Evolutionary conservation across 805 yeast genomes (phyloP).

Genomic region (Saccharomycopsis fermentans): DNA sequence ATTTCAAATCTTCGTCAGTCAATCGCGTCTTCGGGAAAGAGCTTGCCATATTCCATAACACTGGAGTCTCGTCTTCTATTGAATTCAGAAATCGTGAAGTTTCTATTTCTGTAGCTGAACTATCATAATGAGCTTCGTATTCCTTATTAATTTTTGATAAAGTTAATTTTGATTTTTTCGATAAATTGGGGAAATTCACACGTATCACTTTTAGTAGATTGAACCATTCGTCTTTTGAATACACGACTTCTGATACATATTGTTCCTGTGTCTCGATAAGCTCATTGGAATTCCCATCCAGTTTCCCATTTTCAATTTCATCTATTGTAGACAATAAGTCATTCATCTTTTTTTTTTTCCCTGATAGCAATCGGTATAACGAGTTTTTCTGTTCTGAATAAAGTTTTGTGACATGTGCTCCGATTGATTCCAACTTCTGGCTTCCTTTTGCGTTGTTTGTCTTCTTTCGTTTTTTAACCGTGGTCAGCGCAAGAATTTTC

Average conservation of each 20-base stretch:
- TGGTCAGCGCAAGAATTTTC: not conserved
- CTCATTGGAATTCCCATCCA: not conserved
- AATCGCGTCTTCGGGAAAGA: constrained; percentile 11
- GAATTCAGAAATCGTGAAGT: not conserved
- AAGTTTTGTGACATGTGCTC: constrained; percentile 1
- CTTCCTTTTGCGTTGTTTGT: not conserved
- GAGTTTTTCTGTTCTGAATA: constrained; percentile 14
- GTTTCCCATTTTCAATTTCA: not conserved
- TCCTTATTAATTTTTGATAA: constrained; percentile 21
- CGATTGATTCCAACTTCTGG: not conserved
- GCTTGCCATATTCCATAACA: constrained; percentile 16
- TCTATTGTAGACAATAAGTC: constrained; percentile 23
- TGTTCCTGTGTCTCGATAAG: not conserved
- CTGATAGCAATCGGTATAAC: constrained; percentile 23
- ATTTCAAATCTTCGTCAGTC: constrained; percentile 14
- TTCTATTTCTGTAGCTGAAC: not conserved
- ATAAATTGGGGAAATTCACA: constrained; percentile 22
- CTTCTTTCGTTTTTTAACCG: not conserved
- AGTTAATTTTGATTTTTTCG: constrained; percentile 21
- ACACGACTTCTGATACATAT: constrained; percentile 18
- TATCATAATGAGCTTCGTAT: constrained; percentile 18
- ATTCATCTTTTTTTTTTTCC: constrained; percentile 24
- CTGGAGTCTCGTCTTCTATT: not conserved
- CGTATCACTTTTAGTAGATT: constrained; percentile 21
- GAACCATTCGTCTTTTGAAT: constrained; percentile 25